Evolutionary conservation across 306 rosid species (phyloP).

Genomic region (Ormosia semicastrata): DNA sequence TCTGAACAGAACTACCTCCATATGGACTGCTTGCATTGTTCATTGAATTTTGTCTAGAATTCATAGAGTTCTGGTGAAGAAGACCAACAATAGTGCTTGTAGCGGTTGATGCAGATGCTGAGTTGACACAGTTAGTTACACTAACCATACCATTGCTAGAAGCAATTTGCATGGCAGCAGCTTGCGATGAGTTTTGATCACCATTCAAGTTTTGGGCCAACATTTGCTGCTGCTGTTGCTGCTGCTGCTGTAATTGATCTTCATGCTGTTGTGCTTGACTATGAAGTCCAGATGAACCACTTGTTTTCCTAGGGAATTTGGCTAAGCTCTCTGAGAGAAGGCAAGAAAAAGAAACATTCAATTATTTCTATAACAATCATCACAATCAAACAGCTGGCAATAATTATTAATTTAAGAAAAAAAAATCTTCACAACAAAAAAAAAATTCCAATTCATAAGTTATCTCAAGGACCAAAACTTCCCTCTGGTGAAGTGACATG

Average conservation of each 20-base stretch:
- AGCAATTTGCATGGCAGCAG: slow-evolving; percentile 61
- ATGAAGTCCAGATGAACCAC: slow-evolving; percentile 63
- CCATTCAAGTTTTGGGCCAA: slow-evolving; percentile 52
- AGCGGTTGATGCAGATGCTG: slow-evolving; percentile 72
- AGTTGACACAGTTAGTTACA: slow-evolving; percentile 62
- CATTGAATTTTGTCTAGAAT: slow-evolving; percentile 75
- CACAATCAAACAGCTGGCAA: slow-evolving; percentile 29
- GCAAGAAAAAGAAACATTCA: neutral
- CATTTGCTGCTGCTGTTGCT: slow-evolving; percentile 51
- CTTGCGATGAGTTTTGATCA: slow-evolving; percentile 60
- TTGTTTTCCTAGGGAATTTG: slow-evolving; percentile 86
- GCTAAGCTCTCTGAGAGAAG: slow-evolving; percentile 73
- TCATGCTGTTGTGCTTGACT: slow-evolving; percentile 67
- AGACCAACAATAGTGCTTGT: slow-evolving; percentile 95
- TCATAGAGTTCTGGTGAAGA: slow-evolving; percentile 94
- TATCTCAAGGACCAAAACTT: slow-evolving; percentile 3
- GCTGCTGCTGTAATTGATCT: slow-evolving; percentile 64
- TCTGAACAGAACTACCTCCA: slow-evolving; percentile 81
- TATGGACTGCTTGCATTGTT: slow-evolving; percentile 84
- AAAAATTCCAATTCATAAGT: neutral
- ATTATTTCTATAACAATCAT: neutral
- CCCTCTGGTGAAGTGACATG: neutral
- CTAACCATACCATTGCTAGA: slow-evolving; percentile 74
- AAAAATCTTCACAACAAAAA: neutral
- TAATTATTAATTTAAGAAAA: neutral